Evolutionary conservation across 352 stramenopile species (phyloP), one percentile per base, ranked within the genome.

Genomic region (Phytophthora litchii): DNA sequence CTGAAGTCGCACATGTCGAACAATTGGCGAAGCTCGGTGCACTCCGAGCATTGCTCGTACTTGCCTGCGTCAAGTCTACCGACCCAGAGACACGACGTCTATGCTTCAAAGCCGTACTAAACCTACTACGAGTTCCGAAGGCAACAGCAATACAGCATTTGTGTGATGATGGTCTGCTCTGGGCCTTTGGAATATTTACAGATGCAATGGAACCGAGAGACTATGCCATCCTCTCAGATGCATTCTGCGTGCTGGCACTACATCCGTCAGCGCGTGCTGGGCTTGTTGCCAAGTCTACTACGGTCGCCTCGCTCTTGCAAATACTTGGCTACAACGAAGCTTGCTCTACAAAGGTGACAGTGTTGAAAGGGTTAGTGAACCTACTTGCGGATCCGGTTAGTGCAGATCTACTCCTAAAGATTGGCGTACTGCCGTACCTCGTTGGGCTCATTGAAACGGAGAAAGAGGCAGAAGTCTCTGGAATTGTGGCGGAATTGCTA

Each of bases 1-100:
- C 97, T 0, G 77, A 80, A 27, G 86, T 95, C 37, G 81, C 86
- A 19, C 96, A 97, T 64, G 92, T 97, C 53, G 83, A 94, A 14
- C 77, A 86, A 7, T 82, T 99, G 42, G 86, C 91, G 3, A 88
- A 96, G 40, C 82, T 82, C 25, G 92, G 94, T 1, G 92, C 88
- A 4, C 64, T 98, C 34, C 86, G 91, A 23, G 91, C 92, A 2
- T 70, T 99, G 31, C 74, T 98, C 3, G 80, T 92, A 9, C 80
- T 92, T 40, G 72, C 83, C n/a, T 92, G 78, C 29, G 83, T 92
- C 20, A 92, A 92, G 41, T 92, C 83, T 1, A 92, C 88, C 47
- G 83, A 92, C 27, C 77, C 80, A 0, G 82, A 90, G 55, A 92
- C 83, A 12, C 78, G 83, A 1, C 78, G 80, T 17, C 75, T 92